Percentiles rank a stretch among this genome's conserved stretches.
phyloP scores from a whole-genome alignment of 345 rosid species.

The Gossypium bickii region DNA sequence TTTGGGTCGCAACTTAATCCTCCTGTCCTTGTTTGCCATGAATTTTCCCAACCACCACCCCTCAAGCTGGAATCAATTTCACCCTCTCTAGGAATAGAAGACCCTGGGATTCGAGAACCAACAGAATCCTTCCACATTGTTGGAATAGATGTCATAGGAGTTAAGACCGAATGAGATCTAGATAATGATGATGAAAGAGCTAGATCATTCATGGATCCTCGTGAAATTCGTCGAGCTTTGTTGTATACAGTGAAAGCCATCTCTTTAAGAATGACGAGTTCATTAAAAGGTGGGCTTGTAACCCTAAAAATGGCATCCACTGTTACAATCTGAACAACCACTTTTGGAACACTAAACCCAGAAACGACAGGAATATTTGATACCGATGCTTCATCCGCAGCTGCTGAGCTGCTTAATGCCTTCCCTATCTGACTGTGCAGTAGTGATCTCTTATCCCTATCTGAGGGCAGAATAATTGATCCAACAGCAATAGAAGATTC shows the following conservation, averaged over 20 bases:
- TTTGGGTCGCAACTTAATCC: constrained; percentile 73
- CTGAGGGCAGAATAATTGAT: constrained; percentile 54
- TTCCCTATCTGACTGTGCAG: constrained; percentile 79
- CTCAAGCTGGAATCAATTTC: constrained; percentile 85
- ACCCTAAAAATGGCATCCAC: constrained; percentile 93
- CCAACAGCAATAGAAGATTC: constrained; percentile 92
- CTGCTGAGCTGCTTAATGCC: constrained; percentile 76
- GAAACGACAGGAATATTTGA: constrained; percentile 77
- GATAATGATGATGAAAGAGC: constrained; percentile 54
- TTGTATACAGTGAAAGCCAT: constrained; percentile 91
- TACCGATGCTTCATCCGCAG: constrained; percentile 84
- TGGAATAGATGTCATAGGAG: constrained; percentile 58
- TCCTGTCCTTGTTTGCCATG: constrained; percentile 86
- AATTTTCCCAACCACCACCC: constrained; percentile 72
- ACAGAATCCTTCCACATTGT: constrained; percentile 90
- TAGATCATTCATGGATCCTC: constrained; percentile 60
- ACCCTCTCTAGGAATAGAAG: constrained; percentile 80
- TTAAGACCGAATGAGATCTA: constrained; percentile 60
- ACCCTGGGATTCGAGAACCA: constrained; percentile 71
- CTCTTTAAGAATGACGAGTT: constrained; percentile 86
- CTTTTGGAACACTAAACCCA: constrained; percentile 78
- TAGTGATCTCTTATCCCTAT: constrained; percentile 63
- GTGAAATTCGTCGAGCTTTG: constrained; percentile 84
- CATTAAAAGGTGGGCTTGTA: constrained; percentile 76
- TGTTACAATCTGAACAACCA: constrained; percentile 86